phyloP scores from a whole-genome alignment of 2,329 filamentous ascomycete species.

The Aspergillus viridinutans region DNA sequence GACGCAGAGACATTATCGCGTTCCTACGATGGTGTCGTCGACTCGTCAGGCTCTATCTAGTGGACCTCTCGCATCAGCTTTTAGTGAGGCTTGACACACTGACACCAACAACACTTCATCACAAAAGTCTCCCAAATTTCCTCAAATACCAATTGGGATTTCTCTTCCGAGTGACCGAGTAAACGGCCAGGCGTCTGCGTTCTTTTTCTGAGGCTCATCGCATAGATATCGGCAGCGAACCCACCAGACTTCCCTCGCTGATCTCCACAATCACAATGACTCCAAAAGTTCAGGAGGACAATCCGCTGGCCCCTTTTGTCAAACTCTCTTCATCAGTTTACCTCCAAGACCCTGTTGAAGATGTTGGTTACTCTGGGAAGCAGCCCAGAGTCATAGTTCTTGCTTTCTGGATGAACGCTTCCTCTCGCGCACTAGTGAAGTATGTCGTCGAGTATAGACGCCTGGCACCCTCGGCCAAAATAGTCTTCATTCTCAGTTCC shows the following conservation, averaged over 20 bases:
- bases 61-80: background rate
- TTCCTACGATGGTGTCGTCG: background rate
- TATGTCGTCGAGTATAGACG: constrained; percentile 44
- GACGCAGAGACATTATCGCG: background rate
- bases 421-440: constrained; percentile 42
- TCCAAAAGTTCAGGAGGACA: background rate
- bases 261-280: constrained; percentile 5
- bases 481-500: constrained; percentile 39
- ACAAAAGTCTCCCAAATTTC: background rate
- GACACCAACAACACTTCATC: background rate
- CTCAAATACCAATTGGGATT: background rate
- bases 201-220: background rate
- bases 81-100: background rate
- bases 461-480: constrained; percentile 41
- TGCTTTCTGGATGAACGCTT: constrained; percentile 48
- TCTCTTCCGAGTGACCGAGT: background rate
- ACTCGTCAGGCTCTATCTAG: background rate
- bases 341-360: constrained; percentile 30
- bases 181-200: background rate
- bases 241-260: background rate
- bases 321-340: constrained; percentile 38
- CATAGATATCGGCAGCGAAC: background rate
- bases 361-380: constrained; percentile 4
- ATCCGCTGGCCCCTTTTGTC: constrained; percentile 27
- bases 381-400: constrained; percentile 39